Percentiles rank a stretch among this genome's conserved stretches.
Evolutionary conservation across 1,284 basidiomycete genomes (phyloP).

Genomic region (Melampsora larici-populina): DNA sequence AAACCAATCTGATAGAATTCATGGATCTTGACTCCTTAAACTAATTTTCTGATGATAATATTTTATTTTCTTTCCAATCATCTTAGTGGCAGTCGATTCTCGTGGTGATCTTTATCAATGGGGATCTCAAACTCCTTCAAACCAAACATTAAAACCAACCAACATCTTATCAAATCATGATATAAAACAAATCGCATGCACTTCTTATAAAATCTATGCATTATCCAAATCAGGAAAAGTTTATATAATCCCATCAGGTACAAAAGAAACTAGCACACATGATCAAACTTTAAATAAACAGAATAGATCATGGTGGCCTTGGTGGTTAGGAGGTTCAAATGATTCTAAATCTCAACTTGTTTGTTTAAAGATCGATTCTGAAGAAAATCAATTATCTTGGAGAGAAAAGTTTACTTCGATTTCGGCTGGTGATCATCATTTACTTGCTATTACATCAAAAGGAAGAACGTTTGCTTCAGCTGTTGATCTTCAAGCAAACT

Average conservation of each 20-base stretch:
- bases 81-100: conserved; percentile 72
- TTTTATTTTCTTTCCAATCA: no score
- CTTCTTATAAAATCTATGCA: conserved; percentile 64
- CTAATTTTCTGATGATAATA: no score
- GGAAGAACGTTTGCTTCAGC: conserved; percentile 80
- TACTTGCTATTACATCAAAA: conserved; percentile 76
- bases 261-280: neutral
- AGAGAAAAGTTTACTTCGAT: conserved; percentile 67
- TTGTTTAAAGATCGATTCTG: conserved; percentile 47
- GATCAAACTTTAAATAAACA: conserved; percentile 44
- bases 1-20: neutral
- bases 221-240: conserved; percentile 70
- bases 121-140: conserved; percentile 64
- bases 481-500: conserved; percentile 72
- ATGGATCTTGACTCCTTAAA: no score
- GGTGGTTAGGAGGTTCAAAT: conserved; percentile 49
- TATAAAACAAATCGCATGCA: conserved; percentile 62
- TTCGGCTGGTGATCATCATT: conserved; percentile 71
- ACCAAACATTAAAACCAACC: conserved; percentile 1
- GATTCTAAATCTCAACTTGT: conserved; percentile 44
- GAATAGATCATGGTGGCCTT: conserved; percentile 51
- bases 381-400: conserved; percentile 53
- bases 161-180: conserved; percentile 63
- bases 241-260: conserved; percentile 63
- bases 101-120: conserved; percentile 85